Evolutionary conservation across 257 asterid genomes (phyloP).

Genomic region (Cruciata laevipes): DNA sequence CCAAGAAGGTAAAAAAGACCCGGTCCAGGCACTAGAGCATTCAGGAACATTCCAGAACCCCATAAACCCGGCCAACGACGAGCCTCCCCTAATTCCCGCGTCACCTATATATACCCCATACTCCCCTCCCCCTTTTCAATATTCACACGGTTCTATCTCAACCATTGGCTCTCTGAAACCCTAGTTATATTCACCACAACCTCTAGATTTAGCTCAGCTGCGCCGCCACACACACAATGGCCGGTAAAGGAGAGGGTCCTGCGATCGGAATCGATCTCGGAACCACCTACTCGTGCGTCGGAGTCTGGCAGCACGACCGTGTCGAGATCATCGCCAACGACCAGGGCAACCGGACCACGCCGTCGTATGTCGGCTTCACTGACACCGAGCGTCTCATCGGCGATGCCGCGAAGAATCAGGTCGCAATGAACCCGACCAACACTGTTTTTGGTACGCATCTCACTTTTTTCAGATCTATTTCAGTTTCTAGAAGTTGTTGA

Average conservation of each 20-base stretch:
- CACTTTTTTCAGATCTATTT: neutral
- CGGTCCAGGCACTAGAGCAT: neutral
- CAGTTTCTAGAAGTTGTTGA: no score
- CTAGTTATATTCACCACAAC: neutral
- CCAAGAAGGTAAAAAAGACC: neutral
- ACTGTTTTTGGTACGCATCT: slow-evolving; percentile 30
- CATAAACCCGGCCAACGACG: neutral
- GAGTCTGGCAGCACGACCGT: slow-evolving; percentile 40
- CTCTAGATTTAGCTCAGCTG: neutral
- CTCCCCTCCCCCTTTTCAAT: neutral
- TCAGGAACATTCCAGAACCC: slow-evolving; percentile 24
- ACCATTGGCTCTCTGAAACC: neutral
- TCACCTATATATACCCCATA: neutral
- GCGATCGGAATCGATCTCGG: slow-evolving; percentile 41
- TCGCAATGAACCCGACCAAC: slow-evolving; percentile 39
- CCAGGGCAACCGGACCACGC: slow-evolving; percentile 41
- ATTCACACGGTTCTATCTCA: neutral
- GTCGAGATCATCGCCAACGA: slow-evolving; percentile 39
- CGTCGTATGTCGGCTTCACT: slow-evolving; percentile 37
- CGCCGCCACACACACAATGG: slow-evolving; percentile 14
- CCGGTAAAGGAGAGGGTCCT: slow-evolving; percentile 40
- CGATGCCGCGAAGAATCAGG: slow-evolving; percentile 40
- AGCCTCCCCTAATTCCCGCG: neutral
- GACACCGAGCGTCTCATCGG: slow-evolving; percentile 41
- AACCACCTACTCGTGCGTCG: slow-evolving; percentile 34